Evolutionary conservation across 1,139 yeast species (phyloP).

Genomic region (Sugiyamaella novakii): DNA sequence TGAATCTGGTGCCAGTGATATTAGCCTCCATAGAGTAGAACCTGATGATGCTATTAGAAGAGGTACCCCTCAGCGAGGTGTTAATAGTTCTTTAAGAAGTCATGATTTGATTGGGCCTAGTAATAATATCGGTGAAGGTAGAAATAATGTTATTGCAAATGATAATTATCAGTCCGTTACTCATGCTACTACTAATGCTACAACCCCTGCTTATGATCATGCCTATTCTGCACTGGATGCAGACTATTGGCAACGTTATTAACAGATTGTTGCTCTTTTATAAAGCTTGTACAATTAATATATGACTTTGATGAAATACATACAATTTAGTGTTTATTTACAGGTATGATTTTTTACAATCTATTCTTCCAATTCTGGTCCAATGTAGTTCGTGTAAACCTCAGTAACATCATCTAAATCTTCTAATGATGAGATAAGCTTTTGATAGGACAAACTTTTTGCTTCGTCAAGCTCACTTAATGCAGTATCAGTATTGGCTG

Average conservation of each 20-base stretch:
- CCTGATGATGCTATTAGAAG: slow-evolving; percentile 14
- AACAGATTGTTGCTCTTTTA: neutral
- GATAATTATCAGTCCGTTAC: slow-evolving; percentile 10
- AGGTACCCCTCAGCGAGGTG: slow-evolving; percentile 10
- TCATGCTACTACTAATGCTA: neutral
- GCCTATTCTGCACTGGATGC: slow-evolving; percentile 20
- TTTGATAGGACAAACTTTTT: slow-evolving; percentile 53
- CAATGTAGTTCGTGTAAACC: slow-evolving; percentile 56
- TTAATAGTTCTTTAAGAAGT: neutral
- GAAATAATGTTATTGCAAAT: slow-evolving; percentile 2
- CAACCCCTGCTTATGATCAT: slow-evolving; percentile 6
- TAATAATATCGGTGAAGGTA: slow-evolving; percentile 1
- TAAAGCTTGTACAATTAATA: neutral
- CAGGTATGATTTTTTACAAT: neutral
- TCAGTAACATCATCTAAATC: slow-evolving; percentile 80
- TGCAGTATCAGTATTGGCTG: slow-evolving; percentile 63
- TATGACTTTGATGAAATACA: neutral
- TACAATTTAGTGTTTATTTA: slow-evolving; percentile 7
- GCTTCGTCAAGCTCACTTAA: slow-evolving; percentile 52
- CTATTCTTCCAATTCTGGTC: slow-evolving; percentile 6
- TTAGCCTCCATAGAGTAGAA: slow-evolving; percentile 19
- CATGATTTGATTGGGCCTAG: slow-evolving; percentile 11
- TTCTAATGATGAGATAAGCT: slow-evolving; percentile 63
- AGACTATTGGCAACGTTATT: slow-evolving; percentile 21
- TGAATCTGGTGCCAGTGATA: slow-evolving; percentile 35